Percentiles rank a stretch among this genome's conserved stretches.
phyloP scores from a whole-genome alignment of 352 stramenopile species.

The Phytophthora citrophthora region DNA sequence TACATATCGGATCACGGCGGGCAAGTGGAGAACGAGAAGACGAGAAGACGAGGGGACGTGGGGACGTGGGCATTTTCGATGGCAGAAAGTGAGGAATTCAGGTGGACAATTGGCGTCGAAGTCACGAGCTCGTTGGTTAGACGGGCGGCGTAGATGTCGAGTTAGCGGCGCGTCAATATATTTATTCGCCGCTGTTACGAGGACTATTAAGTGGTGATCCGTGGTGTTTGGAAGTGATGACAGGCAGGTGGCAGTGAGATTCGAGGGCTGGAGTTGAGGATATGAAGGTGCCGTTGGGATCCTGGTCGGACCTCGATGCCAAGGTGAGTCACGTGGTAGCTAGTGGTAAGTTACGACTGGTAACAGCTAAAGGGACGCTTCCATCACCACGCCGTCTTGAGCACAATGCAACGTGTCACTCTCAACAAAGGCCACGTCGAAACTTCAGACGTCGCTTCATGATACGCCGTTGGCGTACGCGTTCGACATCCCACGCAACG shows the following conservation, averaged over 20 bases:
- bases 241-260: background rate
- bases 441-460: slow-evolving; percentile 9
- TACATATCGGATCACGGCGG: slow-evolving; percentile 36
- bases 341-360: too few relatives aligned
- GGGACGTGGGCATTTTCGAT: slow-evolving; percentile 37
- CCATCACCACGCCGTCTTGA: too few relatives aligned
- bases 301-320: background rate
- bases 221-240: background rate
- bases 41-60: slow-evolving; percentile 1
- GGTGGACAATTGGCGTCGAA: slow-evolving; percentile 21
- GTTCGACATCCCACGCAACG: slow-evolving; percentile 1
- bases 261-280: background rate
- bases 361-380: too few relatives aligned
- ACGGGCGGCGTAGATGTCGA: slow-evolving; percentile 12
- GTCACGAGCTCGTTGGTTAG: slow-evolving; percentile 21
- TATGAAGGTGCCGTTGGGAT: slow-evolving; percentile 2
- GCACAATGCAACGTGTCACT: background rate
- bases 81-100: slow-evolving; percentile 36
- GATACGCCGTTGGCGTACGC: background rate
- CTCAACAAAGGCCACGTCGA: slow-evolving; percentile 5
- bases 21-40: slow-evolving; percentile 12
- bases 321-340: too few relatives aligned
- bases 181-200: slow-evolving; percentile 45
- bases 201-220: slow-evolving; percentile 4
- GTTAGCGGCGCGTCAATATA: slow-evolving; percentile 45